phyloP scores from a whole-genome alignment of 345 rosid genomes.

The Melaleuca alternifolia region DNA sequence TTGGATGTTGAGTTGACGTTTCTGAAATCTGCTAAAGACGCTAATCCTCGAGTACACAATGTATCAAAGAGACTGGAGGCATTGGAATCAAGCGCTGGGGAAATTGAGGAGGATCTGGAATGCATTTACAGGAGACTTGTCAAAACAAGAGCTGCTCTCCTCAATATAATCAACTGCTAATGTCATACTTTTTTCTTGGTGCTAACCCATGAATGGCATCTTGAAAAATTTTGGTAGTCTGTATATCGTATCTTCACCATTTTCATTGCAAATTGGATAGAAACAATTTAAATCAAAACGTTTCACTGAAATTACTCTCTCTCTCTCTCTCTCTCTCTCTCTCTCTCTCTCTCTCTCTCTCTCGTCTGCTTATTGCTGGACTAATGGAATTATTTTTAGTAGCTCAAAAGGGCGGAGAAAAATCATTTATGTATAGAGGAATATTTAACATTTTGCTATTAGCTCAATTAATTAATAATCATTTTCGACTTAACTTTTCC shows the following conservation, averaged over 20 bases:
- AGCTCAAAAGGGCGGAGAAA: background rate
- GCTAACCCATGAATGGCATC: background rate
- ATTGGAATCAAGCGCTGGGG: conserved; percentile 17
- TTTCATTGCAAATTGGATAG: background rate
- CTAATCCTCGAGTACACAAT: background rate
- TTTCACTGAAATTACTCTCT: background rate
- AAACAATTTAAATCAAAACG: background rate
- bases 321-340: background rate
- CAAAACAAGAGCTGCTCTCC: conserved; percentile 32
- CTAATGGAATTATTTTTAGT: background rate
- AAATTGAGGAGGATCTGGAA: conserved; percentile 28
- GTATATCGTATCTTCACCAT: background rate
- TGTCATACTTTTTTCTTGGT: background rate
- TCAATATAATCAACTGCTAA: conserved; percentile 20
- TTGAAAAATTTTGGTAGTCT: background rate
- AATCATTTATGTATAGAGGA: background rate
- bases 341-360: background rate
- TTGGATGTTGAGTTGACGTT: background rate
- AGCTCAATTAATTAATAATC: background rate
- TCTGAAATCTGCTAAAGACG: background rate
- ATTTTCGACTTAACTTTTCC: background rate
- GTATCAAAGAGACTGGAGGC: conserved; percentile 12
- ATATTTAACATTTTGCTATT: background rate
- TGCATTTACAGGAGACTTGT: conserved; percentile 23
- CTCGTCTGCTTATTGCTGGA: background rate